phyloP scores from a whole-genome alignment of 176 grass and related monocot genomes.

The Triticum dicoccoides region DNA sequence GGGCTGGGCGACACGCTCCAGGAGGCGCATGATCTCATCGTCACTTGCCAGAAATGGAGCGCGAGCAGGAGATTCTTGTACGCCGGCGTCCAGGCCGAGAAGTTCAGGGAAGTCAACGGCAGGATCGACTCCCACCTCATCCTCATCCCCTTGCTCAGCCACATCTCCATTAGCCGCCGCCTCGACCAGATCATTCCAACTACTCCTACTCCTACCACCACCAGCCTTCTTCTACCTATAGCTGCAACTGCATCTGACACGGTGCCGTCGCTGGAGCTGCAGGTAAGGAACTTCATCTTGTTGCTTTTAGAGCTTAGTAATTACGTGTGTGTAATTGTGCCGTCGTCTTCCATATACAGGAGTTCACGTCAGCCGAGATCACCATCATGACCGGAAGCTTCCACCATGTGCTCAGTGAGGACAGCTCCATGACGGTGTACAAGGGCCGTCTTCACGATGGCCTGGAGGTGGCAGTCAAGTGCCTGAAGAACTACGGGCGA shows the following conservation, averaged over 20 bases:
- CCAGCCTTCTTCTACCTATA: too few species aligned
- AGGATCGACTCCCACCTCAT: not conserved
- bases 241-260: too few species aligned
- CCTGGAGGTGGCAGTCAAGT: not conserved
- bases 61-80: not conserved
- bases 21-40: not conserved
- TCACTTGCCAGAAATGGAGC: not conserved
- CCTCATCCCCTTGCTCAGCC: not conserved
- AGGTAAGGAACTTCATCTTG: too few species aligned
- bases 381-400: not conserved
- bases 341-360: too few species aligned
- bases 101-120: not conserved
- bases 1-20: not conserved
- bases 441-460: not conserved
- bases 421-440: not conserved
- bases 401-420: not conserved
- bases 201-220: too few species aligned
- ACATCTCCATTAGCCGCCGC: not conserved
- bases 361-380: not conserved
- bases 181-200: not conserved
- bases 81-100: not conserved
- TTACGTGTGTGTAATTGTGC: too few species aligned
- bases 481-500: not conserved
- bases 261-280: too few species aligned
- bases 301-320: too few species aligned